These are phyloP conservation scores for Phlebiopsis gigantea DNA, from an alignment of 768 basidiomycete species.

Conservation along the genomic window DNA sequence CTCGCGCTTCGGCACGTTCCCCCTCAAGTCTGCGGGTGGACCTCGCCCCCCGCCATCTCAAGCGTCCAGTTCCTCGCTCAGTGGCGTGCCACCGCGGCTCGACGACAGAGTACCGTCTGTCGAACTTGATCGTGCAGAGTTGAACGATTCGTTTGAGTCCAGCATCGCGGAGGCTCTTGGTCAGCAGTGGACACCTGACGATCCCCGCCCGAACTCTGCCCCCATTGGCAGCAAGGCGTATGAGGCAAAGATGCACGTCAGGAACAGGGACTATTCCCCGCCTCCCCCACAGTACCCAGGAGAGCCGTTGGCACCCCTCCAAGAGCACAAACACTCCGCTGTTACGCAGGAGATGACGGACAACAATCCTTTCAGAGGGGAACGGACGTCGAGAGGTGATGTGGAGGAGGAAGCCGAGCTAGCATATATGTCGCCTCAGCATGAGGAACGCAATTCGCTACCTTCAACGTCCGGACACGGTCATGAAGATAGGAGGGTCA, in stretches of 20 bases:
- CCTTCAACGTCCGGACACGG: conserved; percentile 3
- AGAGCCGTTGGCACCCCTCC: conserved; percentile 39
- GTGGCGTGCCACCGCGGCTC: conserved; percentile 12
- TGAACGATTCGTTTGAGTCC: conserved; percentile 30
- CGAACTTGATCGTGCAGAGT: conserved; percentile 14
- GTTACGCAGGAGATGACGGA: background rate
- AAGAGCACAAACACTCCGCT: background rate
- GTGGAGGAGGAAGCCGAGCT: conserved; percentile 21
- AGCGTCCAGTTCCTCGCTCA: conserved; percentile 10
- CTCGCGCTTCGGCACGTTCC: conserved; percentile 66
- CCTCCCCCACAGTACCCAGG: conserved; percentile 29
- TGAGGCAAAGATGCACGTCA: background rate
- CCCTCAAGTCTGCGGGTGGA: conserved; percentile 34
- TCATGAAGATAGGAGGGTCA: conserved; percentile 31
- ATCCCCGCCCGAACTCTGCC: background rate
- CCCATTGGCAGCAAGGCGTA: background rate
- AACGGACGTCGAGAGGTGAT: conserved; percentile 3
- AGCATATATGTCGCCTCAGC: conserved; percentile 23
- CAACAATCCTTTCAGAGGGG: background rate
- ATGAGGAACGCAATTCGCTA: conserved; percentile 10
- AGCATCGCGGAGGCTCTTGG: conserved; percentile 35
- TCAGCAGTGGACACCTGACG: conserved; percentile 12
- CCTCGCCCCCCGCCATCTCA: conserved; percentile 17
- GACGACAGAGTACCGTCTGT: conserved; percentile 28
- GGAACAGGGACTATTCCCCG: conserved; percentile 26